Evolutionary conservation across 495 filamentous ascomycete genomes (phyloP), one percentile per base, ranked within the genome.

Genomic region (Bathelium albidoporum): DNA sequence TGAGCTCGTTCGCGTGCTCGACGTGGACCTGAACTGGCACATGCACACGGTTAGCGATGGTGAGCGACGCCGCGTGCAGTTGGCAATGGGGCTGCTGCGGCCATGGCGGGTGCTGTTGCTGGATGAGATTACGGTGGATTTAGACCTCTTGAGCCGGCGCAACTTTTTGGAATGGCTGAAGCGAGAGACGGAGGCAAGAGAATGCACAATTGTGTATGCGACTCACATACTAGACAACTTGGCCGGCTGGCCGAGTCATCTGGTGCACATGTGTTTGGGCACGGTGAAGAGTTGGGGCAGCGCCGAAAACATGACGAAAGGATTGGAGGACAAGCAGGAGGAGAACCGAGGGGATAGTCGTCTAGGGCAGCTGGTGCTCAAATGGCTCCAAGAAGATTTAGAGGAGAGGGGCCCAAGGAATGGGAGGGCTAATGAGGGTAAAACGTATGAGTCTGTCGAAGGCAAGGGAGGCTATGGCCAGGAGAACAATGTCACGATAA

Each of bases 161-260:
- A 87, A 91, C 68, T 99, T 99, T 73, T 78, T 99, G n/a, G 74
- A 77, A 1, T 99, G 91, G 72, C 71, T 99, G 70, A 89, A 90
- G 72, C 79, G 80, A 24, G 94, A 99, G 81, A 97, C 94, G 0
- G 87, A 91, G 77, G 76, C 69, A 7, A 77, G 95, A 58, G 75
- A 82, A 11, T 96, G 91, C 72, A 96, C 94, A 1, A 88, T 99
- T 67, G 92, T 97, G 29, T 99, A 99, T 75, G 94, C 94, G 28
- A 97, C 94, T 22, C 94, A 99, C 73, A 96, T 99, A 60, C 73
- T 99, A 68, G 94, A 99, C 71, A 95, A 95, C 66, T 73, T 97
- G 29, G 89, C 89, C 0, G 83, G 83, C 36, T 99, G 94, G 94
- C 94, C 94, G 59, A 95, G 87, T 0, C 92, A 99, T 76, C 74